A percentile compares a stretch with the other conserved stretches of the same genome.
Evolutionary conservation across 805 yeast species (phyloP).

Genomic region (Lipomyces yamanashiensis): DNA sequence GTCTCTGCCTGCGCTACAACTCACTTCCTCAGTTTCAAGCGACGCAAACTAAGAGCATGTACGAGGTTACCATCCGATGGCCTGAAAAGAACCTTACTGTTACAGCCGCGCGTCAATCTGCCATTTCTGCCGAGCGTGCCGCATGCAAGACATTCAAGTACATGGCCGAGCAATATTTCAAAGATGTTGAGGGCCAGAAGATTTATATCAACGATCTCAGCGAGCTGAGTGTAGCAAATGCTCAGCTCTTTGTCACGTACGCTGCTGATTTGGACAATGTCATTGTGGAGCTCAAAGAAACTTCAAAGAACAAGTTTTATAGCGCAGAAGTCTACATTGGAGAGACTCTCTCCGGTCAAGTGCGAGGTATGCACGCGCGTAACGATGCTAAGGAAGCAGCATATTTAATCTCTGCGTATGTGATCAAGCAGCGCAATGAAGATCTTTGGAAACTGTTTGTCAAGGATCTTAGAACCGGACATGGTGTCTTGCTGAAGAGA

Average conservation of each 20-base stretch:
- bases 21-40: slow-evolving; percentile 18
- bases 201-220: slow-evolving; percentile 23
- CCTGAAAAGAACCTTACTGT: slow-evolving; percentile 14
- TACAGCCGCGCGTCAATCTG: background rate
- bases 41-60: background rate
- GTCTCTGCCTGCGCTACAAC: slow-evolving; percentile 27
- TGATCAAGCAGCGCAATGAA: slow-evolving; percentile 21
- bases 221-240: slow-evolving; percentile 25
- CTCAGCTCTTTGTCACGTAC: slow-evolving; percentile 20
- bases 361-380: slow-evolving; percentile 22
- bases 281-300: background rate
- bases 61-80: slow-evolving; percentile 21
- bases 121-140: slow-evolving; percentile 19
- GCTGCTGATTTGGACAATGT: slow-evolving; percentile 17
- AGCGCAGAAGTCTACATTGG: slow-evolving; percentile 20
- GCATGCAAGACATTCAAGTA: slow-evolving; percentile 24
- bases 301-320: background rate
- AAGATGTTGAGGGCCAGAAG: background rate
- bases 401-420: slow-evolving; percentile 23
- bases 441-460: slow-evolving; percentile 23
- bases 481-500: slow-evolving; percentile 16
- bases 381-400: slow-evolving; percentile 20
- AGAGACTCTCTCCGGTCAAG: slow-evolving; percentile 20
- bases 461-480: slow-evolving; percentile 5
- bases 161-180: slow-evolving; percentile 7